phyloP scores from a whole-genome alignment of 352 stramenopile genomes.

The Globisporangium alternatum region DNA sequence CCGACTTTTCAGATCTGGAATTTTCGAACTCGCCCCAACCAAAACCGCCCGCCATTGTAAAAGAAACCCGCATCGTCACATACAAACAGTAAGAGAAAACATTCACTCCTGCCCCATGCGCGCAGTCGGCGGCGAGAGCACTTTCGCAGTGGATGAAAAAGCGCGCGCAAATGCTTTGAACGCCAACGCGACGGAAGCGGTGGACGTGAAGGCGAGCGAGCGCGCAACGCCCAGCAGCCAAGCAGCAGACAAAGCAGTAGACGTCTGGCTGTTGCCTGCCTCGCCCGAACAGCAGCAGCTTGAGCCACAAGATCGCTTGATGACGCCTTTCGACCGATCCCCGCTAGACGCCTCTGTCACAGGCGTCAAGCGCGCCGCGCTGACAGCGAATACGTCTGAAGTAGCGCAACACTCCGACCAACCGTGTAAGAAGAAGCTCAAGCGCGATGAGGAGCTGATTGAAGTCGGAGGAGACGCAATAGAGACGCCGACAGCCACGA shows the following conservation, averaged over 20 bases:
- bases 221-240: neutral
- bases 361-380: slow-evolving; percentile 3
- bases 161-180: slow-evolving; percentile 14
- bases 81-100: slow-evolving; percentile 18
- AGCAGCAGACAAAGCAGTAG: neutral
- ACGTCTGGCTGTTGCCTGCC: neutral
- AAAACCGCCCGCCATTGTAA: slow-evolving; percentile 1
- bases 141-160: slow-evolving; percentile 7
- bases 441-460: slow-evolving; percentile 20
- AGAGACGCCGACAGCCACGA: slow-evolving; percentile 9
- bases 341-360: neutral
- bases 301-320: slow-evolving; percentile 1
- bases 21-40: slow-evolving; percentile 13
- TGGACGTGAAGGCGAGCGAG: neutral
- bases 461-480: slow-evolving; percentile 1
- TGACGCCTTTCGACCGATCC: neutral
- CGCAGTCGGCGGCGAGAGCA: neutral
- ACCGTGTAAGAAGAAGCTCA: slow-evolving; percentile 48
- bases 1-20: slow-evolving; percentile 15
- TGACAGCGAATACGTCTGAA: slow-evolving; percentile 4
- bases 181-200: neutral
- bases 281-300: neutral
- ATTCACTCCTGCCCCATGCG: slow-evolving; percentile 3
- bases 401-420: slow-evolving; percentile 8
- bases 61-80: neutral